Percentiles rank a stretch among this genome's conserved stretches.
phyloP scores from a whole-genome alignment of 331 rosid genomes.

The Arachis monticola region DNA sequence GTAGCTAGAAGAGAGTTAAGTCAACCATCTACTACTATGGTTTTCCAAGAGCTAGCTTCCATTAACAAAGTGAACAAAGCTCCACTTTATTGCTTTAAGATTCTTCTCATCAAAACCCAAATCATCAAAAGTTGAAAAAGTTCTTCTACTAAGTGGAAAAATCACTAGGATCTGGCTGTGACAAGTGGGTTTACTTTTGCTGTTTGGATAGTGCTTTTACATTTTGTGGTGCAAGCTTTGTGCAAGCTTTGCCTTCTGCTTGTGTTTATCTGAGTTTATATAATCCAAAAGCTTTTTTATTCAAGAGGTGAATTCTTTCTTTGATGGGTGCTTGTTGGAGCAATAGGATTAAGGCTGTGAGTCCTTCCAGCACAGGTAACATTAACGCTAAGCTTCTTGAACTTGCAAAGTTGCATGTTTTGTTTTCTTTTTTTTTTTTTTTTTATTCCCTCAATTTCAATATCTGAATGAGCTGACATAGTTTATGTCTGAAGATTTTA shows the following conservation, averaged over 20 bases:
- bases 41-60: conserved; percentile 34
- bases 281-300: conserved; percentile 11
- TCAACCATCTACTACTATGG: conserved; percentile 47
- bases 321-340: conserved; percentile 90
- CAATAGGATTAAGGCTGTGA: conserved; percentile 67
- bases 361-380: conserved; percentile 58
- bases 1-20: conserved; percentile 31
- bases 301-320: conserved; percentile 41
- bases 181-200: conserved; percentile 38
- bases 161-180: conserved; percentile 42
- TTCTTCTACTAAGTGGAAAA: conserved; percentile 28
- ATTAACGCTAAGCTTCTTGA: neutral
- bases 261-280: neutral
- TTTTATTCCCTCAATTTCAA: neutral
- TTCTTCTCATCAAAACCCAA: conserved; percentile 34
- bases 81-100: conserved; percentile 14
- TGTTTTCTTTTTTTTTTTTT: neutral
- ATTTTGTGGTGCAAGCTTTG: conserved; percentile 6
- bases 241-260: conserved; percentile 14
- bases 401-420: conserved; percentile 23
- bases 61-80: conserved; percentile 36
- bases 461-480: conserved; percentile 27
- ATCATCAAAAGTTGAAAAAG: conserved; percentile 29
- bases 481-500: conserved; percentile 23
- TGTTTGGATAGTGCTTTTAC: conserved; percentile 26